phyloP scores from a whole-genome alignment of 1,139 yeast species.

The Suhomyces kunorum region DNA sequence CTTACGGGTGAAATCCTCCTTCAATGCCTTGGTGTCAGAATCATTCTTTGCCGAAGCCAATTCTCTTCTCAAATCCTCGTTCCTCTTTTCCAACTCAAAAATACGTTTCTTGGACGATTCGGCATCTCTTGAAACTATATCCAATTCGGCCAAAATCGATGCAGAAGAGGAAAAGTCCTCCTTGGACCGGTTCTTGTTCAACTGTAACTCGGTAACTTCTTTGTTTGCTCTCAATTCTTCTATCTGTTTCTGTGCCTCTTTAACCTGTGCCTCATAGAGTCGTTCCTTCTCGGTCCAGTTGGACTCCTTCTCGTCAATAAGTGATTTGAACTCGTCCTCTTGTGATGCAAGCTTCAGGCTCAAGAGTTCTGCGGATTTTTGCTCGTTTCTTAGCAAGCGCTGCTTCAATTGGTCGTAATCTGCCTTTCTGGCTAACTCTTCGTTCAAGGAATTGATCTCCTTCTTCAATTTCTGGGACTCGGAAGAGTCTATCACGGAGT shows the following conservation, averaged over 20 bases:
- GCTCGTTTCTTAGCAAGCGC: constrained; percentile 58
- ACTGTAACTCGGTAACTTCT: constrained; percentile 54
- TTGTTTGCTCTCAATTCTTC: constrained; percentile 58
- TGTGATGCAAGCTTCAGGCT: constrained; percentile 51
- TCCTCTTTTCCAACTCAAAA: constrained; percentile 73
- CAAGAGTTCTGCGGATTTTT: constrained; percentile 55
- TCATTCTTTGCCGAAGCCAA: constrained; percentile 55
- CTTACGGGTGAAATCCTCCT: constrained; percentile 41
- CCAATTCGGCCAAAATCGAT: constrained; percentile 53
- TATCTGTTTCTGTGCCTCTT: constrained; percentile 49
- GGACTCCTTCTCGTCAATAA: constrained; percentile 61
- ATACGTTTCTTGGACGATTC: constrained; percentile 71
- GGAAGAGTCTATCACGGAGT: constrained; percentile 59
- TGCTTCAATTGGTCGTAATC: constrained; percentile 78
- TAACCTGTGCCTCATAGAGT: constrained; percentile 44
- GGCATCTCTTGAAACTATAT: constrained; percentile 69
- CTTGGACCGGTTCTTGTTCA: constrained; percentile 29
- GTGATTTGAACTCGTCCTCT: constrained; percentile 60
- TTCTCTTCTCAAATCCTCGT: constrained; percentile 70
- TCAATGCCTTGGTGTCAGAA: constrained; percentile 33
- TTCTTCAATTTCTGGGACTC: constrained; percentile 54
- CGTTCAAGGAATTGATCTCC: constrained; percentile 59
- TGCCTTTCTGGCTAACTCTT: constrained; percentile 63
- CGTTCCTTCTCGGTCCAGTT: constrained; percentile 59
- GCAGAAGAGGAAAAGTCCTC: constrained; percentile 23